Percentiles rank a stretch among this genome's conserved stretches.
These are phyloP conservation scores for Lineolata rhizophorae DNA, from an alignment of 495 filamentous ascomycete genomes.

Conservation along the genomic window DNA sequence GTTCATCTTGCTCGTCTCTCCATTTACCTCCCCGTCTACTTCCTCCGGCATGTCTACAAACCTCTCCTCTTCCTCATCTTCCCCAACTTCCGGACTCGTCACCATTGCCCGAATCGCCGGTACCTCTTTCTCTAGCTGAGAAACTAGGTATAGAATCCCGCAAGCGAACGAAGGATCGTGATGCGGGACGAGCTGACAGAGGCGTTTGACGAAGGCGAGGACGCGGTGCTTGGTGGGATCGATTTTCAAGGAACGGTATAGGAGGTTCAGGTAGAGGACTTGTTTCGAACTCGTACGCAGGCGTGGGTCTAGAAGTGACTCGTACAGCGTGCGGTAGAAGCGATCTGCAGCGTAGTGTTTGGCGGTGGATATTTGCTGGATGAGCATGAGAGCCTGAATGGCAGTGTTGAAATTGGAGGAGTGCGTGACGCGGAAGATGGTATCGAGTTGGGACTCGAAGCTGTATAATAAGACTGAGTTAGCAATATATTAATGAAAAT, in stretches of 20 bases:
- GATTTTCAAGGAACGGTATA: slow-evolving; percentile 69
- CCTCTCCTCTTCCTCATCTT: slow-evolving; percentile 48
- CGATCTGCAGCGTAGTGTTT: slow-evolving; percentile 64
- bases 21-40: slow-evolving; percentile 15
- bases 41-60: slow-evolving; percentile 48
- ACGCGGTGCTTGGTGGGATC: slow-evolving; percentile 73
- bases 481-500: slow-evolving; percentile 13
- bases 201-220: slow-evolving; percentile 77
- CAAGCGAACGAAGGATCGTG: slow-evolving; percentile 88
- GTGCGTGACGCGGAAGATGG: slow-evolving; percentile 83
- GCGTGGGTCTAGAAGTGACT: slow-evolving; percentile 77
- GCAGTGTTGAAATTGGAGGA: slow-evolving; percentile 98
- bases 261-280: slow-evolving; percentile 74
- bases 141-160: slow-evolving; percentile 68
- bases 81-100: slow-evolving; percentile 44
- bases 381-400: slow-evolving; percentile 85
- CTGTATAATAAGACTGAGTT: slow-evolving; percentile 1
- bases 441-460: slow-evolving; percentile 79
- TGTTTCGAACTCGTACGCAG: slow-evolving; percentile 84
- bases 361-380: slow-evolving; percentile 69
- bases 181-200: slow-evolving; percentile 64
- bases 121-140: slow-evolving; percentile 56
- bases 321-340: slow-evolving; percentile 88
- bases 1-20: background rate
- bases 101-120: slow-evolving; percentile 52